Conservation (phyloP, 257 asterid species). For the Leonotis leonurus region DNA sequence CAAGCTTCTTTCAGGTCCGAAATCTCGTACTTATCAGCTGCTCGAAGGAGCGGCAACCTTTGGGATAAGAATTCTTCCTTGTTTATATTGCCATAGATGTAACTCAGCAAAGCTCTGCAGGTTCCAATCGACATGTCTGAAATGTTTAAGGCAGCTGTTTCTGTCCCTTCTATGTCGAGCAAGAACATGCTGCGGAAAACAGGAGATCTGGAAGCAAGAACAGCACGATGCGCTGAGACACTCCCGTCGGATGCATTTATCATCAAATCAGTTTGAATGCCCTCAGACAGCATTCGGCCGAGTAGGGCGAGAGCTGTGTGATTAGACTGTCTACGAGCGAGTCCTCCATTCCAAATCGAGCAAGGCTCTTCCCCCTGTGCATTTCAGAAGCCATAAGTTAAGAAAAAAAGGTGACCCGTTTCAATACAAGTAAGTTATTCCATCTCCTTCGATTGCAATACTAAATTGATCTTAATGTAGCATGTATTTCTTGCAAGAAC, state of each 20-base stretch:
- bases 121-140: conserved; percentile 76
- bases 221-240: conserved; percentile 77
- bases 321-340: conserved; percentile 31
- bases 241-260: conserved; percentile 71
- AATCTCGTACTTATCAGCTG: conserved; percentile 77
- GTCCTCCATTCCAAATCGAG: conserved; percentile 67
- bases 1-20: conserved; percentile 74
- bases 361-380: conserved; percentile 52
- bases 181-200: conserved; percentile 89
- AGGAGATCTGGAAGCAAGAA: conserved; percentile 86
- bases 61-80: conserved; percentile 59
- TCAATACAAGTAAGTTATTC: background rate
- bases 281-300: conserved; percentile 75
- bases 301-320: conserved; percentile 57
- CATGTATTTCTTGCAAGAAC: background rate
- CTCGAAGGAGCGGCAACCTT: conserved; percentile 65
- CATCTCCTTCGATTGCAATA: background rate
- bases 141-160: conserved; percentile 47
- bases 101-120: conserved; percentile 64
- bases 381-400: background rate
- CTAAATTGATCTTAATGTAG: background rate
- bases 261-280: conserved; percentile 67
- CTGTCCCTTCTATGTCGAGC: conserved; percentile 73
- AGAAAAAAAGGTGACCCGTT: no score
- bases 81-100: conserved; percentile 63